A percentile compares a stretch with the other conserved stretches of the same genome.
phyloP scores from a whole-genome alignment of 352 stramenopile species.

The Phytophthora pini region DNA sequence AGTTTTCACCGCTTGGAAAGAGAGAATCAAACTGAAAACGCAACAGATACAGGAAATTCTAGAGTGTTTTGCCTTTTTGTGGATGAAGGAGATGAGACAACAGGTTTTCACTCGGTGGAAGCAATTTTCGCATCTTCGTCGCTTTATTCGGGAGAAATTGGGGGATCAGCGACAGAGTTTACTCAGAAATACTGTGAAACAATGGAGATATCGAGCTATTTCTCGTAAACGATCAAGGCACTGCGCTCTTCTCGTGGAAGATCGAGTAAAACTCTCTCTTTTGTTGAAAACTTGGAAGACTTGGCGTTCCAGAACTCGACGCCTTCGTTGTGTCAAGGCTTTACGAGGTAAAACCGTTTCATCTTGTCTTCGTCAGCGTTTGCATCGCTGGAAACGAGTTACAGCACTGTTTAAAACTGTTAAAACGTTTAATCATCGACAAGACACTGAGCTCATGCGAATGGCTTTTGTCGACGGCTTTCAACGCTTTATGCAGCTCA shows the following conservation, averaged over 20 bases:
- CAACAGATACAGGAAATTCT: constrained; percentile 32
- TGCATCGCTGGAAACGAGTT: constrained; percentile 30
- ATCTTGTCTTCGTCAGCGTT: constrained; percentile 15
- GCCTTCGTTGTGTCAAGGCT: constrained; percentile 10
- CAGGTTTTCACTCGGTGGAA: constrained; percentile 29
- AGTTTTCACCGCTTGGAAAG: constrained; percentile 55
- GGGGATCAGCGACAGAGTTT: constrained; percentile 1
- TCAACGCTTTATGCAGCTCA: constrained; percentile 12
- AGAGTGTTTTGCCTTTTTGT: constrained; percentile 39
- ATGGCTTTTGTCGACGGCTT: constrained; percentile 32
- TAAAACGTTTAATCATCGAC: constrained; percentile 7
- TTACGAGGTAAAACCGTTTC: constrained; percentile 16
- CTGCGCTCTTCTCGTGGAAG: neutral
- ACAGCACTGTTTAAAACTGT: constrained; percentile 15
- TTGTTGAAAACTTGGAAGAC: constrained; percentile 7
- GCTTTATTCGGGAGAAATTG: constrained; percentile 11
- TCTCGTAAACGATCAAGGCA: constrained; percentile 7
- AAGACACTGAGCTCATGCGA: constrained; percentile 9
- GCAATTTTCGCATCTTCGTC: constrained; percentile 7
- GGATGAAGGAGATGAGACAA: constrained; percentile 22
- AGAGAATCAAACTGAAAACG: constrained; percentile 18
- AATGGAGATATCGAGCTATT: constrained; percentile 16
- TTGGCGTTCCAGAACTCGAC: constrained; percentile 19
- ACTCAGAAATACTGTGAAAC: constrained; percentile 9
- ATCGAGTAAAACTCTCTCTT: neutral